Evolutionary conservation across 148 eudicot genomes (phyloP).

Genomic region (Rhododendron ovatum): DNA sequence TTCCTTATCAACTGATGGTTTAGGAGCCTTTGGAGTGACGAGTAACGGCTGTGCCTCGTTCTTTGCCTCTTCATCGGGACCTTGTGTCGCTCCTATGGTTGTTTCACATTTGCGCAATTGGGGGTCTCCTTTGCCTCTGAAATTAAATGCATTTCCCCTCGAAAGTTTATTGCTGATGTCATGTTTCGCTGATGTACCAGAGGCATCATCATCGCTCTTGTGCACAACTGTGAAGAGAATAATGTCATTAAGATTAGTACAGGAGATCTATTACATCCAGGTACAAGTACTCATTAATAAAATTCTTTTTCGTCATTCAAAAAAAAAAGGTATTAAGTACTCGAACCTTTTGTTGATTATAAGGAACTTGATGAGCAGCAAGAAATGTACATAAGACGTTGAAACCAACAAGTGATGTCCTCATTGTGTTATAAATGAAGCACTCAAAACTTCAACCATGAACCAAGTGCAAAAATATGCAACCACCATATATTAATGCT

Average conservation of each 20-base stretch:
- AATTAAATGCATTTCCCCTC: constrained; percentile 6
- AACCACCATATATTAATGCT: background rate
- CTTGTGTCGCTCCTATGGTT: background rate
- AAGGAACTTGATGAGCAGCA: background rate
- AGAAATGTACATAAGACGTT: background rate
- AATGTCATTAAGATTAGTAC: background rate
- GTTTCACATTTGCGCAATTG: constrained; percentile 16
- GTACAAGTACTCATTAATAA: background rate
- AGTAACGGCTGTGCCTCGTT: background rate
- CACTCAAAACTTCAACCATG: background rate
- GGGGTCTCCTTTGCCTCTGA: background rate
- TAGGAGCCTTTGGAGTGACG: constrained; percentile 9
- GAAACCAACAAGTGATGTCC: background rate
- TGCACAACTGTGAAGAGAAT: background rate
- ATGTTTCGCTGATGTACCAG: background rate
- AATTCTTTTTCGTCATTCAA: too few species aligned
- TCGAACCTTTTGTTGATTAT: background rate
- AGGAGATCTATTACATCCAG: background rate
- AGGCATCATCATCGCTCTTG: background rate
- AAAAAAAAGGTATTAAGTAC: background rate
- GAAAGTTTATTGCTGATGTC: background rate
- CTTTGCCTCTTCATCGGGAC: background rate
- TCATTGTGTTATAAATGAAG: background rate
- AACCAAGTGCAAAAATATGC: background rate
- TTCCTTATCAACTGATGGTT: constrained; percentile 8